Percentiles rank a stretch among this genome's conserved stretches.
Conservation (phyloP, 2,329 filamentous ascomycete species). For the Colletotrichum spaethianum region DNA sequence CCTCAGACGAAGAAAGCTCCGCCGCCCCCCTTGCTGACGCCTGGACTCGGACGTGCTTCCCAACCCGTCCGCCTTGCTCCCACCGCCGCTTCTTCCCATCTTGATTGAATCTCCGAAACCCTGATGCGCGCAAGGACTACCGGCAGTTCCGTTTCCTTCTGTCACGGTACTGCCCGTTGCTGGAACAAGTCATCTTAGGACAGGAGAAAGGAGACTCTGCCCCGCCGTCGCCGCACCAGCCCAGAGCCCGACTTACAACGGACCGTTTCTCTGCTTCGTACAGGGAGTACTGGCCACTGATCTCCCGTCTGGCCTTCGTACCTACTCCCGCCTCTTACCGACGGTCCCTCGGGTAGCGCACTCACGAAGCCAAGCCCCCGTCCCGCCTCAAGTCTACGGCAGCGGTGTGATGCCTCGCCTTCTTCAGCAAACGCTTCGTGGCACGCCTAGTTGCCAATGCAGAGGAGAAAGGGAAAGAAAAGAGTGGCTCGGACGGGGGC, state of each 20-base stretch:
- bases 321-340: not conserved
- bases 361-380: not conserved
- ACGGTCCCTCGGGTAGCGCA: slow-evolving; percentile 8
- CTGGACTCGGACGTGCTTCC: slow-evolving; percentile 2
- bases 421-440: slow-evolving; percentile 5
- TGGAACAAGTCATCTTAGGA: not conserved
- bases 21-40: slow-evolving; percentile 4
- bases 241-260: not conserved
- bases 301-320: not conserved
- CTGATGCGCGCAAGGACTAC: slow-evolving; percentile 30
- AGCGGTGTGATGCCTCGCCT: slow-evolving; percentile 4
- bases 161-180: not conserved
- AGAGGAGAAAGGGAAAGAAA: not conserved
- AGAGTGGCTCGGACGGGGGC: slow-evolving; percentile 10
- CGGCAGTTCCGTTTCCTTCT: not conserved
- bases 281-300: not conserved
- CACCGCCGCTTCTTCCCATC: slow-evolving; percentile 17
- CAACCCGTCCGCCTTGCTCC: not conserved
- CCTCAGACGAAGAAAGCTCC: slow-evolving; percentile 16
- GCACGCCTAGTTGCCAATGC: not conserved
- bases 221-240: not conserved
- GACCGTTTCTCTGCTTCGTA: not conserved
- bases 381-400: slow-evolving; percentile 2
- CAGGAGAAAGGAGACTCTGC: not conserved
- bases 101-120: slow-evolving; percentile 31